phyloP scores from a whole-genome alignment of 495 filamentous ascomycete genomes.

The Oidiodendron maius region DNA sequence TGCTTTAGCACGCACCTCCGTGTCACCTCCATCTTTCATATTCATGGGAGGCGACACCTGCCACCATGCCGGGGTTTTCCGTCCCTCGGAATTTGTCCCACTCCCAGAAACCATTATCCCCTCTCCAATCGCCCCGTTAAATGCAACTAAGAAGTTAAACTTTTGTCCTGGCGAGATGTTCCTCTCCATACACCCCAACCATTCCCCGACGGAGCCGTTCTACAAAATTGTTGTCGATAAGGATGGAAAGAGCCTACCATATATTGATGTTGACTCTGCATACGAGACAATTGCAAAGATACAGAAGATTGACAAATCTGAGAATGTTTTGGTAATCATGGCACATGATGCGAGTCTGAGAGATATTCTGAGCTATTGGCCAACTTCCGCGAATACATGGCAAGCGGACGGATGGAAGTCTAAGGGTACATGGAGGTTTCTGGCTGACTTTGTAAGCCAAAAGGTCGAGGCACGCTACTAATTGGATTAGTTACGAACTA shows the following conservation, averaged over 20 bases:
- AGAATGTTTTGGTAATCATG: conserved; percentile 41
- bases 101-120: conserved; percentile 31
- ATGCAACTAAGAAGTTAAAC: conserved; percentile 10
- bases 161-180: conserved; percentile 19
- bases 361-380: conserved; percentile 38
- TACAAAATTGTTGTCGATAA: no score
- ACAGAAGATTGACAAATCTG: conserved; percentile 38
- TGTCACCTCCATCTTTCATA: conserved; percentile 44
- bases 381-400: conserved; percentile 37
- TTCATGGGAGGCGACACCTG: conserved; percentile 49
- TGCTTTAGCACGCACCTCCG: conserved; percentile 42
- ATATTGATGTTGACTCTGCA: no score
- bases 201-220: no score
- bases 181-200: conserved; percentile 7
- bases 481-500: no score
- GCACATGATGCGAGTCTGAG: conserved; percentile 41
- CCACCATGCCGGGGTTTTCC: conserved; percentile 37
- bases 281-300: conserved; percentile 33
- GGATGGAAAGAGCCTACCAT: no score
- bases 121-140: no score
- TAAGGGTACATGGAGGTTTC: not conserved
- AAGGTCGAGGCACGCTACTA: no score
- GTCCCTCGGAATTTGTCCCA: conserved; percentile 39
- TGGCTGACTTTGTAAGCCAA: conserved; percentile 3
- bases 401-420: conserved; percentile 17